These are phyloP conservation scores for Fusarium sterilihyphosum DNA, from an alignment of 2,329 filamentous ascomycete species.

Conservation along the genomic window DNA sequence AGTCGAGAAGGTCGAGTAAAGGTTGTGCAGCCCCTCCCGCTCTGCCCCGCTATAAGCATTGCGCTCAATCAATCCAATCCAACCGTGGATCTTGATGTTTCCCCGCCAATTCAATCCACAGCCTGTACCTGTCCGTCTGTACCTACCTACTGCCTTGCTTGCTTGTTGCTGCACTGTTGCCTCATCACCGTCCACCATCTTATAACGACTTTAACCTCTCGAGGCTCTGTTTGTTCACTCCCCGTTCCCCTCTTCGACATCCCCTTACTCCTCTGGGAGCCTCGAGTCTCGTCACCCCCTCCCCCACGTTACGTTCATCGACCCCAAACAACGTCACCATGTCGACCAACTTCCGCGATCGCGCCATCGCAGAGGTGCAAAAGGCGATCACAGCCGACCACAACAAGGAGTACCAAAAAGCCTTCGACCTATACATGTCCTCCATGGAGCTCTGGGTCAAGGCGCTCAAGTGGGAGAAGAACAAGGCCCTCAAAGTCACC, in stretches of 20 bases:
- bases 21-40: constrained; percentile 40
- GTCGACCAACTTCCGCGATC: constrained; percentile 97
- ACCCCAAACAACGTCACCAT: constrained; percentile 61
- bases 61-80: constrained; percentile 31
- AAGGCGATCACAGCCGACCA: constrained; percentile 98
- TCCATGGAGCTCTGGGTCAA: constrained; percentile 98
- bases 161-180: constrained; percentile 27
- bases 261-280: background rate
- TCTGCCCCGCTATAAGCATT: constrained; percentile 50
- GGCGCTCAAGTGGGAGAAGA: constrained; percentile 99
- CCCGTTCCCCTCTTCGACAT: background rate
- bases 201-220: constrained; percentile 8
- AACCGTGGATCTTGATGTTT: constrained; percentile 45
- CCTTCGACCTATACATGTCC: constrained; percentile 95
- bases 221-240: background rate
- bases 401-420: constrained; percentile 94
- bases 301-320: constrained; percentile 22
- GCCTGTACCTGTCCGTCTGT: constrained; percentile 10
- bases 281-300: constrained; percentile 2
- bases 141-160: background rate
- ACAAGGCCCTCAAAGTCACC: constrained; percentile 95
- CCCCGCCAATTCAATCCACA: constrained; percentile 50
- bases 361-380: constrained; percentile 96
- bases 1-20: constrained; percentile 7
- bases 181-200: constrained; percentile 31